phyloP scores from a whole-genome alignment of 139 green algal species.

The Monoraphidium neglectum region DNA sequence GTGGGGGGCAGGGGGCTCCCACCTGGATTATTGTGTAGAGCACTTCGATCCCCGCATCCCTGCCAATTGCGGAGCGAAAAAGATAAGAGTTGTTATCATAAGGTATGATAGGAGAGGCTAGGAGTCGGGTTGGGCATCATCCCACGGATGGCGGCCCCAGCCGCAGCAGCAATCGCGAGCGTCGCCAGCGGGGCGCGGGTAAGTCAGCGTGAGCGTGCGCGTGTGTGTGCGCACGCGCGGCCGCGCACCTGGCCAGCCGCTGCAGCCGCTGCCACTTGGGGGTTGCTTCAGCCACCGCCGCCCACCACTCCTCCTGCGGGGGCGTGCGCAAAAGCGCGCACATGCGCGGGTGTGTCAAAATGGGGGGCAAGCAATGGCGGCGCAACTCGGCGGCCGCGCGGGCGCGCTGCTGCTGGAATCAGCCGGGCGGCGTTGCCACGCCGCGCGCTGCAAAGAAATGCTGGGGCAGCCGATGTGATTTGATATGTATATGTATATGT shows the following conservation, averaged over 20 bases:
- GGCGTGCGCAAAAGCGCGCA: too few relatives aligned
- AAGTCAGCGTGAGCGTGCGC: too few relatives aligned
- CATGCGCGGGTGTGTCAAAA: too few relatives aligned
- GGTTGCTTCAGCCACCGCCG: background rate
- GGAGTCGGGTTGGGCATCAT: background rate
- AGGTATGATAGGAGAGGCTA: constrained; percentile 24
- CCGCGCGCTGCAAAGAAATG: too few relatives aligned
- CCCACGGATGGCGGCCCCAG: background rate
- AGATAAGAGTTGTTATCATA: background rate
- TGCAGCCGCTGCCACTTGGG: constrained; percentile 5
- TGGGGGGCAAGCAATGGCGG: too few relatives aligned
- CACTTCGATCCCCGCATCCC: constrained; percentile 50
- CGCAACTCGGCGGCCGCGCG: too few relatives aligned
- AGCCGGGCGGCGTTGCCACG: too few relatives aligned
- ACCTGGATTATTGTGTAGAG: constrained; percentile 67
- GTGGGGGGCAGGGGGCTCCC: background rate
- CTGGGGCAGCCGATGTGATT: too few relatives aligned
- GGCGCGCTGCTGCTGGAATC: too few relatives aligned
- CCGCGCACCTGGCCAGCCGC: background rate
- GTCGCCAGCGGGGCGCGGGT: too few relatives aligned
- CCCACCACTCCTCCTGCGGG: background rate
- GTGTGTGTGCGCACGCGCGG: background rate
- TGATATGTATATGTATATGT: too few relatives aligned
- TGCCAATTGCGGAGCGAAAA: constrained; percentile 9
- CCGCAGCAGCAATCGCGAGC: background rate